A percentile compares a stretch with the other conserved stretches of the same genome.
phyloP scores from a whole-genome alignment of 2,329 filamentous ascomycete species.

The Alternaria dauci region DNA sequence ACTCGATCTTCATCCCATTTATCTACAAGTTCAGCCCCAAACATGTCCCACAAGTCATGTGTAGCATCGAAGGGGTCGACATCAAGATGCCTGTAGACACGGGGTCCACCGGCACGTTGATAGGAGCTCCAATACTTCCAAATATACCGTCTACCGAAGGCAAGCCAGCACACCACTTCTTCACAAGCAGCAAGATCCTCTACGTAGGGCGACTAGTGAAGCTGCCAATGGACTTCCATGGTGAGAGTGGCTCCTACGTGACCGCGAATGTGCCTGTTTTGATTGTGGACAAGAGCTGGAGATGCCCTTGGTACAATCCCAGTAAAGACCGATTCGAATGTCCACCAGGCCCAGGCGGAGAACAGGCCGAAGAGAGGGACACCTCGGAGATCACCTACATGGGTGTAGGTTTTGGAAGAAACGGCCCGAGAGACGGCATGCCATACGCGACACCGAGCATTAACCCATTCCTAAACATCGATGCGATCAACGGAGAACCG shows the following conservation, averaged over 20 bases:
- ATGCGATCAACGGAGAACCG: constrained; percentile 33
- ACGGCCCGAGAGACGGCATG: constrained; percentile 39
- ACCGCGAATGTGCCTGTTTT: constrained; percentile 40
- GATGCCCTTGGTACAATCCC: constrained; percentile 47
- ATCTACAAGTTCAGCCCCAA: constrained; percentile 38
- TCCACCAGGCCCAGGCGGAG: constrained; percentile 37
- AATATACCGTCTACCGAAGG: constrained; percentile 33
- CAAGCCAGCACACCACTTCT: constrained; percentile 43
- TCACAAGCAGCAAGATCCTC: constrained; percentile 47
- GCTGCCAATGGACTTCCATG: constrained; percentile 39
- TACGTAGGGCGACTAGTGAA: constrained; percentile 45
- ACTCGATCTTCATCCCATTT: constrained; percentile 47
- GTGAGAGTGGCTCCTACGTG: constrained; percentile 29
- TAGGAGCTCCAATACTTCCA: constrained; percentile 45
- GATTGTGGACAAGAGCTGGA: constrained; percentile 45
- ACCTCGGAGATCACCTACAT: constrained; percentile 47
- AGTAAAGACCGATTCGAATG: constrained; percentile 41
- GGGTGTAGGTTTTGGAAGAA: constrained; percentile 49
- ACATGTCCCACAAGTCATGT: constrained; percentile 36
- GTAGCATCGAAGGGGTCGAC: constrained; percentile 37
- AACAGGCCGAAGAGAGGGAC: constrained; percentile 34
- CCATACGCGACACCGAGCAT: constrained; percentile 38
- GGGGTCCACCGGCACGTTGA: constrained; percentile 45
- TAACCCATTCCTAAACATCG: constrained; percentile 50
- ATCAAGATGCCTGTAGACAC: constrained; percentile 48